A percentile compares a stretch with the other conserved stretches of the same genome.
Conservation (phyloP, 2,329 filamentous ascomycete species). For the Cladosporium velox region DNA sequence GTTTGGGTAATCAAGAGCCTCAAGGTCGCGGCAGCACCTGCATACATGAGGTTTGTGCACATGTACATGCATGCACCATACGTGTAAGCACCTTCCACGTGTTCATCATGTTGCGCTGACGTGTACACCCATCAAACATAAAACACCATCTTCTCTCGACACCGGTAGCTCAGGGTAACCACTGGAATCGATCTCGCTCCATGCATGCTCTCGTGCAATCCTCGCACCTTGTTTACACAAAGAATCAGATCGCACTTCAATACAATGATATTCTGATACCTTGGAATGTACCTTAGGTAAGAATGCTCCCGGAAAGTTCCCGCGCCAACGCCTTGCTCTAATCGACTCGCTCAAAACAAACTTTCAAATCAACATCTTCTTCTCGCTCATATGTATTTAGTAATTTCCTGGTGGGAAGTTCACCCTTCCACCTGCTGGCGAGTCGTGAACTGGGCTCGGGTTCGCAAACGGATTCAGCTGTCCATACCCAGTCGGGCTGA, state of each 20-base stretch:
- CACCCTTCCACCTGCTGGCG: conserved; percentile 30
- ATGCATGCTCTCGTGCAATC: neutral
- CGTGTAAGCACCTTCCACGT: neutral
- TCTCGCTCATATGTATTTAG: neutral
- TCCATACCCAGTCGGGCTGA: conserved; percentile 13
- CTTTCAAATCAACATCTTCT: neutral
- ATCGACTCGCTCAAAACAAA: conserved; percentile 1
- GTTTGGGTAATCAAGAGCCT: too few relatives aligned
- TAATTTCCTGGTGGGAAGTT: conserved; percentile 32
- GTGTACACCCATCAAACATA: neutral
- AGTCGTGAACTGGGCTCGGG: conserved; percentile 28
- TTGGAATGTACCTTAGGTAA: neutral
- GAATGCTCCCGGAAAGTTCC: neutral
- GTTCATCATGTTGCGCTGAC: neutral
- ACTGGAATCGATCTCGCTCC: neutral
- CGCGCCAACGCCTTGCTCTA: neutral
- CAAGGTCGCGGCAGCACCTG: too few relatives aligned
- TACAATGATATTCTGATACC: neutral
- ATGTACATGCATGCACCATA: neutral
- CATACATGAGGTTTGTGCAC: too few relatives aligned
- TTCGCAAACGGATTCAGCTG: conserved; percentile 16
- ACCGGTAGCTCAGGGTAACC: neutral
- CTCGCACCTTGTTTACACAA: neutral
- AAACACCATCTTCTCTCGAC: neutral
- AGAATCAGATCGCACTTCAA: neutral